phyloP scores from a whole-genome alignment of 2,329 filamentous ascomycete genomes.

The Xylariales sp. region DNA sequence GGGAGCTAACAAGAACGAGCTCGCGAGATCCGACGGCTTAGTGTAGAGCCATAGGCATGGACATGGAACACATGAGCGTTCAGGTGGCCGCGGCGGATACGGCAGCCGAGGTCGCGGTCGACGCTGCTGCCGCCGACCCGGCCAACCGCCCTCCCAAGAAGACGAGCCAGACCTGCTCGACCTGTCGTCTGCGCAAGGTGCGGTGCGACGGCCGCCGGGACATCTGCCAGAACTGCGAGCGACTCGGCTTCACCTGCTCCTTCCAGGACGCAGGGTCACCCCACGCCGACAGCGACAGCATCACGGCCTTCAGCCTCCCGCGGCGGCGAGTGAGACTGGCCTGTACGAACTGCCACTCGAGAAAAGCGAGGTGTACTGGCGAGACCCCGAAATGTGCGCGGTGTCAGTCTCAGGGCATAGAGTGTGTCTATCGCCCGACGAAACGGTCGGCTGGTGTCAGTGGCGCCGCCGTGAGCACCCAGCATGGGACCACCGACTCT shows the following conservation, averaged over 20 bases:
- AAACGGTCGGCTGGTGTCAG: conserved; percentile 48
- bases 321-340: conserved; percentile 67
- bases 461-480: conserved; percentile 38
- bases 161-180: conserved; percentile 61
- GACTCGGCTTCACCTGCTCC: conserved; percentile 67
- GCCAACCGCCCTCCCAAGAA: conserved; percentile 50
- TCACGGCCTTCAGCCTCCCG: conserved; percentile 59
- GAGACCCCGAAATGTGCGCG: conserved; percentile 66
- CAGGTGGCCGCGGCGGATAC: conserved; percentile 51
- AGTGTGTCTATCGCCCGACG: conserved; percentile 63
- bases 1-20: conserved; percentile 36
- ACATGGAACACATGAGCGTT: conserved; percentile 53
- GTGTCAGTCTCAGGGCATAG: conserved; percentile 63
- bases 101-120: conserved; percentile 51
- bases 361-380: conserved; percentile 70
- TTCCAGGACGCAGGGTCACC: conserved; percentile 61
- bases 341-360: conserved; percentile 67
- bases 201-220: conserved; percentile 66
- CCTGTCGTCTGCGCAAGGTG: conserved; percentile 67
- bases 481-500: conserved; percentile 48
- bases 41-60: conserved; percentile 42
- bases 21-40: conserved; percentile 30
- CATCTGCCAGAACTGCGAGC: conserved; percentile 68
- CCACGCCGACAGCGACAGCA: conserved; percentile 50
- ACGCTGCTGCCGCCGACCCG: conserved; percentile 50